Base-by-base conservation (phyloP, 2,329 filamentous ascomycete genomes). In the Eutypella sp. region DNA sequence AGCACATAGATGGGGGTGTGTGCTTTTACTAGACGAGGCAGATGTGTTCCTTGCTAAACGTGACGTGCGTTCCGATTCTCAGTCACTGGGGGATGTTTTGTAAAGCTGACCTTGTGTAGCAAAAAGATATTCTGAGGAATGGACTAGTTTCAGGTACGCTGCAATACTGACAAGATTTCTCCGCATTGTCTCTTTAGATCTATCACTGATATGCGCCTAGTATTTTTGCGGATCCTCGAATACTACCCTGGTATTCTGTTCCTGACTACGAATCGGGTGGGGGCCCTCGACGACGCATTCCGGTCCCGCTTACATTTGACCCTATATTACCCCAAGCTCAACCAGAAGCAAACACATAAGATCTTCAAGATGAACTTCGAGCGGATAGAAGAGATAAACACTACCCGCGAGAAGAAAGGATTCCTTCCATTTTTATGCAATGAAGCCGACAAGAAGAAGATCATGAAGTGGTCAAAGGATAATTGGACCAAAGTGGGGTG, bases 221-320 rank as follows among this genome's bases (percentile, higher is more conserved):
- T 71, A 3, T 71, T 72, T 41, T 59, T 72, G 4, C 60, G 67
- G 0, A 57, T 65, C 0, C 53, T 72, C 1, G 69, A 72, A 45
- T 71, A 70, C 52, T 71, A 69, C 44, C 48, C 55, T 2, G 69
- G 70, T 1, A 67, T 73, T 41, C 52, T 73, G 0, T 69, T 69
- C 51, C 58, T 75, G 6, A 75, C 71, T 0, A 74, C 71, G 7
- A 75, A 74, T 53, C 64, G 69, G 2, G 66, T 73, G 1, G 68
- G 68, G 1, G 56, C 57, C 5, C 64, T 75, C n/a, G 72, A 75
- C 47, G 68, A 72, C 40, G 70, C 70, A 2, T 71, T 72, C 52
- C 59, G 60, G 31, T 70, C 68, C 0, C 59, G 68, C 0, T 63
- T 73, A 22, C 65, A 72, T 40, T 48, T 67, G 7, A 61, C 52